Conservation (phyloP, 176 grass and related monocot genomes). For the Eremochloa ophiuroides region DNA sequence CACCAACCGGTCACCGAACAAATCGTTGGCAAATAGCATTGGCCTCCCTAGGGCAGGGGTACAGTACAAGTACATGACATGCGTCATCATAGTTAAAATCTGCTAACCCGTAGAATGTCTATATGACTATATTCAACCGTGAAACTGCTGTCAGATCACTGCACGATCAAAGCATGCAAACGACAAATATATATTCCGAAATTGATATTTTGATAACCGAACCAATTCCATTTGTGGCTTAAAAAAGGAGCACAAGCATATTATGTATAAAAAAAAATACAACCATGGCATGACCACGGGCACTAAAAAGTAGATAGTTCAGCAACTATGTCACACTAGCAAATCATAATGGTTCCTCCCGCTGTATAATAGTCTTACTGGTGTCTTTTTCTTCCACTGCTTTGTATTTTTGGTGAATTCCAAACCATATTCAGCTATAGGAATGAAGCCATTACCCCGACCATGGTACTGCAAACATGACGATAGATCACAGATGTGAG, state of each 20-base stretch:
- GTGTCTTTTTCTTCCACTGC: slow-evolving; percentile 54
- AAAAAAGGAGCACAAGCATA: neutral
- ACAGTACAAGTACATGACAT: neutral
- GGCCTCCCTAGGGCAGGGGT: neutral
- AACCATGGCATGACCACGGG: neutral
- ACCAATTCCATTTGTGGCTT: neutral
- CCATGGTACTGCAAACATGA: slow-evolving; percentile 57
- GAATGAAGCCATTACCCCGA: slow-evolving; percentile 74
- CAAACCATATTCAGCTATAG: slow-evolving; percentile 84
- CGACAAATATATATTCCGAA: neutral
- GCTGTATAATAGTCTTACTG: slow-evolving; percentile 80
- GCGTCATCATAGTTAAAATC: neutral
- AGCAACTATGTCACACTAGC: slow-evolving; percentile 46
- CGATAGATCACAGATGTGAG: neutral
- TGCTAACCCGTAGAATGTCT: neutral
- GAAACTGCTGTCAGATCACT: neutral
- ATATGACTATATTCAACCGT: neutral
- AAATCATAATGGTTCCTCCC: slow-evolving; percentile 89
- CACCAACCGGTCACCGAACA: slow-evolving; percentile 29
- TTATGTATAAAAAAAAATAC: neutral
- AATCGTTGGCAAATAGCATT: slow-evolving; percentile 18
- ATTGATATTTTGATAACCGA: neutral
- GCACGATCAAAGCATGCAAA: neutral
- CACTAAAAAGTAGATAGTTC: neutral
- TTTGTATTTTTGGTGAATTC: slow-evolving; percentile 64